Evolutionary conservation across 768 basidiomycete species (phyloP), one percentile per base, ranked within the genome.

Genomic region (Boletellus sp.): DNA sequence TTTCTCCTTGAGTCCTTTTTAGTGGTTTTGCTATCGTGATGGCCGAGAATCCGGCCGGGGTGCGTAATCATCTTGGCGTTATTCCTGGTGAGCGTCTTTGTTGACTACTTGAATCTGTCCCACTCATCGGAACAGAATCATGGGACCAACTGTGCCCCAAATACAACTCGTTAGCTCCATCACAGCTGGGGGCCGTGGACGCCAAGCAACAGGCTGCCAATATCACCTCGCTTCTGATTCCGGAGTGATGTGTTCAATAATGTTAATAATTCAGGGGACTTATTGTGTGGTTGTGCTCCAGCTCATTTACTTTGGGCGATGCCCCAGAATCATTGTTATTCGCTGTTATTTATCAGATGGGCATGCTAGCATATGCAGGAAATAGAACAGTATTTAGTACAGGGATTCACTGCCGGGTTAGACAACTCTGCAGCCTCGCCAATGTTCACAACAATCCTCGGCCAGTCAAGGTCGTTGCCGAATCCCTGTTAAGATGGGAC

Each of bases 21-120:
- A 67, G 64, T 40, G 65, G 63, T 0, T 66, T 66, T 5, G 63
- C 59, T 38, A 26, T 68, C 3, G 61, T 66, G 6, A 49, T 66
- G 52, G 64, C 57, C 2, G 61, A 65, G 44, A 24, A 62, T 42
- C 65, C 63, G 4, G 15, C 41, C 3, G 65, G 58, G 12, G 51
- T 51, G 11, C 32, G 17, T 3, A n/a, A 15, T 2, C 53, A 65
- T 38, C 34, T 65, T 4, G 53, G 53, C 5, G n/a, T 2, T 20
- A 45, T 55, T 22, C 53, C 64, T 4, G 6, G 63, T 66, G 35
- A 42, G 55, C 13, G n/a, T 20, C 43, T 11, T 22, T 11, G 15
- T 23, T 16, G 6, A 10, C 24, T 20, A 6, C 16, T 28, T 10
- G 22, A 11, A 26, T 10, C 16, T 20, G 31, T 50, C 12, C 42